phyloP scores from a whole-genome alignment of 345 rosid species.

The Brassica carinata region DNA sequence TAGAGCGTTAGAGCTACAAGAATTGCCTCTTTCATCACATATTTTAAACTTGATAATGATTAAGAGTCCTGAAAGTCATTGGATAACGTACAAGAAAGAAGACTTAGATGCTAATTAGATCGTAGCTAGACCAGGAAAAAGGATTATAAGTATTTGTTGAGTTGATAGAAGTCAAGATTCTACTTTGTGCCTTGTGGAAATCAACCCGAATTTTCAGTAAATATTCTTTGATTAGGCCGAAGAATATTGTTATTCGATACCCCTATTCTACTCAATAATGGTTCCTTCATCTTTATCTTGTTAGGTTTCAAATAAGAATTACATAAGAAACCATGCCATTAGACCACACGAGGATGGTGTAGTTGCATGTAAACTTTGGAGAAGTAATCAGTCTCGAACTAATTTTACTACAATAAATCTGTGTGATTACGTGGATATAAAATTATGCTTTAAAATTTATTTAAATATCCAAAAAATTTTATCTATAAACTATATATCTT shows the following conservation, averaged over 20 bases:
- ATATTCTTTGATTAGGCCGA: conserved; percentile 29
- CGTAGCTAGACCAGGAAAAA: conserved; percentile 5
- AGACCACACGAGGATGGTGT: no score
- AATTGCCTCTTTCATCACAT: neutral
- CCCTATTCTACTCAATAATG: neutral
- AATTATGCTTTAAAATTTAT: no score
- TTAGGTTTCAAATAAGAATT: neutral
- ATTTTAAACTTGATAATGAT: neutral
- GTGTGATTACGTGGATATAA: no score
- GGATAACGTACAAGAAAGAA: conserved; percentile 27
- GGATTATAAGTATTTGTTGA: conserved; percentile 18
- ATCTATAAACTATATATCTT: no score
- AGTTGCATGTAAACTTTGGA: no score
- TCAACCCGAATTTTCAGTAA: conserved; percentile 16
- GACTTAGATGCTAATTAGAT: conserved; percentile 14
- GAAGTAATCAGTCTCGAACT: no score
- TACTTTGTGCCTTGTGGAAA: neutral
- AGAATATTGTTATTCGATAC: conserved; percentile 38
- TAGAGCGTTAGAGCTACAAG: conserved; percentile 3
- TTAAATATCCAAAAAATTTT: no score
- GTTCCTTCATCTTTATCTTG: conserved; percentile 13
- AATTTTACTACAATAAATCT: no score
- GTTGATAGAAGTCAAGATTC: conserved; percentile 24
- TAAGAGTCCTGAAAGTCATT: neutral
- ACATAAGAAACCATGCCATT: neutral